Percentiles rank a stretch among this genome's conserved stretches.
Evolutionary conservation across 1,284 basidiomycete species (phyloP).

Genomic region (Ganoderma resinaceum): DNA sequence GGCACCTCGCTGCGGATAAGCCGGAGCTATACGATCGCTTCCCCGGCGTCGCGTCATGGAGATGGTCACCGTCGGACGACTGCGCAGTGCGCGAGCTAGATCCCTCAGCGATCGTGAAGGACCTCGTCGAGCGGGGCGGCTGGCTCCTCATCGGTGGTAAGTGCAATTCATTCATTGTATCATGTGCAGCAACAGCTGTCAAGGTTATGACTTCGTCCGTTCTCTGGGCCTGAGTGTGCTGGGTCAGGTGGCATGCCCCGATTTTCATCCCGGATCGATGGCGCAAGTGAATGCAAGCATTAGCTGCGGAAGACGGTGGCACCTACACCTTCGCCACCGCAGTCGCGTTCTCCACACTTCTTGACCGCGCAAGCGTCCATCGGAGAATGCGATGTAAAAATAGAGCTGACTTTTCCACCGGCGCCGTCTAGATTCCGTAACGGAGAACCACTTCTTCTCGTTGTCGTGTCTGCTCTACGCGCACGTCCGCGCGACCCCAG

Average conservation of each 20-base stretch:
- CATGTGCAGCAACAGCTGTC: background rate
- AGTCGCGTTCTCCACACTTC: background rate
- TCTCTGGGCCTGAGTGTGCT: too few relatives aligned
- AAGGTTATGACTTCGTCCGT: background rate
- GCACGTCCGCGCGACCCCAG: constrained; percentile 68
- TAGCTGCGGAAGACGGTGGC: too few relatives aligned
- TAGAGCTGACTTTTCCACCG: background rate
- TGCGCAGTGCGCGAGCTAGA: constrained; percentile 52
- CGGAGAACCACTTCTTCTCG: constrained; percentile 76
- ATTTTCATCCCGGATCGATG: too few relatives aligned
- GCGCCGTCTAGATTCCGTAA: constrained; percentile 59
- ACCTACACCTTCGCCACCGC: background rate
- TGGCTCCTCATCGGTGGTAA: constrained; percentile 70
- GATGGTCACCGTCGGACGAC: constrained; percentile 52
- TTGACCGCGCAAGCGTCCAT: background rate
- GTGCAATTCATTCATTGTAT: constrained; percentile 30
- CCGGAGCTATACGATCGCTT: constrained; percentile 56
- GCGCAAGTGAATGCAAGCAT: background rate
- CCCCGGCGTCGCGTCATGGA: constrained; percentile 56
- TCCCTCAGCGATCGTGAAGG: constrained; percentile 51
- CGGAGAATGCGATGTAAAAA: background rate
- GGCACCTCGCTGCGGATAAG: constrained; percentile 65
- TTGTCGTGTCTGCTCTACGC: constrained; percentile 69
- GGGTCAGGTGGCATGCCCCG: background rate
- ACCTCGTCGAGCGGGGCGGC: constrained; percentile 71